These are phyloP conservation scores for Taiozyma sp. DNA, from an alignment of 1,139 yeast genomes.

Conservation along the genomic window DNA sequence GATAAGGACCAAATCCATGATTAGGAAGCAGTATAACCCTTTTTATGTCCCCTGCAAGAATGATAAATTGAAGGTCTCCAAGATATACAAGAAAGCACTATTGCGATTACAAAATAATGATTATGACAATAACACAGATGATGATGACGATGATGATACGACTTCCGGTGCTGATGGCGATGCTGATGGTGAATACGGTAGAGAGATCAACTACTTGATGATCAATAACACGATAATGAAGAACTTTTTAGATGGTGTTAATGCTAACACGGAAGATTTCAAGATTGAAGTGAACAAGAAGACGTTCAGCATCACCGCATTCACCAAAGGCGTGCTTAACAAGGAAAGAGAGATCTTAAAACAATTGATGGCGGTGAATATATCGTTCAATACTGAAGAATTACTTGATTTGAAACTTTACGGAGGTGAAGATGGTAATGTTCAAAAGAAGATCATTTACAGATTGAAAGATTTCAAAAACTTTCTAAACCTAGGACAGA, in stretches of 20 bases:
- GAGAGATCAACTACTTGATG: constrained; percentile 35
- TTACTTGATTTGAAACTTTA: constrained; percentile 27
- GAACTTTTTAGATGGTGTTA: constrained; percentile 47
- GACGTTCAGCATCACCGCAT: constrained; percentile 44
- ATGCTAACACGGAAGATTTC: constrained; percentile 45
- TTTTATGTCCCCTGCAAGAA: constrained; percentile 41
- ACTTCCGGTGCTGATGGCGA: background rate
- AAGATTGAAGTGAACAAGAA: constrained; percentile 41
- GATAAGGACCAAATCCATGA: constrained; percentile 42
- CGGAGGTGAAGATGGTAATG: constrained; percentile 14
- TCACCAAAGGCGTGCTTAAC: constrained; percentile 41
- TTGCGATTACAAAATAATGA: constrained; percentile 22
- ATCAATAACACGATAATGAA: constrained; percentile 40
- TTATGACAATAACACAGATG: constrained; percentile 18
- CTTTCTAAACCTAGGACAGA: constrained; percentile 36
- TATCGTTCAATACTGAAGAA: constrained; percentile 44
- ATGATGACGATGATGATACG: constrained; percentile 17
- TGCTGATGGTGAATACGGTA: constrained; percentile 14
- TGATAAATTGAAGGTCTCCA: constrained; percentile 33
- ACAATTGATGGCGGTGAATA: constrained; percentile 53
- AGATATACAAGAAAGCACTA: constrained; percentile 35
- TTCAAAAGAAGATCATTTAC: constrained; percentile 28
- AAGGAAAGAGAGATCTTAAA: constrained; percentile 47
- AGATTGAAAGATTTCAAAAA: constrained; percentile 48
- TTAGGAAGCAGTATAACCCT: constrained; percentile 50